A percentile compares a stretch with the other conserved stretches of the same genome.
Conservation (phyloP, 139 green algal genomes). For the Closterium sp. region DNA sequence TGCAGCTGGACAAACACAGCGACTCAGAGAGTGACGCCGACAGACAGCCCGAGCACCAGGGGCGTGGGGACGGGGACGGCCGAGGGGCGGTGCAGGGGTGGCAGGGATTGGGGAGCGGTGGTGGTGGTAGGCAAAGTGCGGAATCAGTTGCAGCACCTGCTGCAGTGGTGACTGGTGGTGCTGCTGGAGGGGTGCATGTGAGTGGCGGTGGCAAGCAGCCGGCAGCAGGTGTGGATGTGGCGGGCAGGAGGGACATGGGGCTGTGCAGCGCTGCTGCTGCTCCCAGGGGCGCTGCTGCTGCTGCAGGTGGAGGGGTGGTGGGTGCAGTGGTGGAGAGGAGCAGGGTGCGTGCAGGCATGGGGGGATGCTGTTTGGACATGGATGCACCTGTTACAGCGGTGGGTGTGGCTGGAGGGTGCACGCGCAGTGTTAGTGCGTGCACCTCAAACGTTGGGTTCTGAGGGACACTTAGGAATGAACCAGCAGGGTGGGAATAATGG, state of each 20-base stretch:
- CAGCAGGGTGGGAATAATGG: not conserved
- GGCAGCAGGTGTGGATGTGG: not conserved
- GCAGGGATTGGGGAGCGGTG: not conserved
- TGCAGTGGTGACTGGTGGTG: not conserved
- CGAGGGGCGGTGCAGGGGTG: not conserved
- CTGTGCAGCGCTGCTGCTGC: not conserved
- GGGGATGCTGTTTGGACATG: not conserved
- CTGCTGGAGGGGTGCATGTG: not conserved
- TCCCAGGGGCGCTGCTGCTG: not conserved
- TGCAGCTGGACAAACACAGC: not conserved
- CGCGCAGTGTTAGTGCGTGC: not conserved
- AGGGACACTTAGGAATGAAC: not conserved
- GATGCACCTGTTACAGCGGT: not conserved
- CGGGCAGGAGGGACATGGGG: no score
- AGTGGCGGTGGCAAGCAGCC: not conserved
- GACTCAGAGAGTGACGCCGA: not conserved
- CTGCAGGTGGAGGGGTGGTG: not conserved
- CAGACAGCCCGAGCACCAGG: no score
- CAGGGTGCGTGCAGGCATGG: not conserved
- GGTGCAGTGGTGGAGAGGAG: not conserved
- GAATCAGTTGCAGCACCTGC: not conserved
- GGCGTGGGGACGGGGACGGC: no score
- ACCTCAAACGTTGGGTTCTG: not conserved
- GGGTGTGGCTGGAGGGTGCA: not conserved
- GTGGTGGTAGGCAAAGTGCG: no score